Percentiles rank a stretch among this genome's conserved stretches.
These are phyloP conservation scores for Penicillium herquei DNA, from an alignment of 495 filamentous ascomycete genomes.

Conservation along the genomic window DNA sequence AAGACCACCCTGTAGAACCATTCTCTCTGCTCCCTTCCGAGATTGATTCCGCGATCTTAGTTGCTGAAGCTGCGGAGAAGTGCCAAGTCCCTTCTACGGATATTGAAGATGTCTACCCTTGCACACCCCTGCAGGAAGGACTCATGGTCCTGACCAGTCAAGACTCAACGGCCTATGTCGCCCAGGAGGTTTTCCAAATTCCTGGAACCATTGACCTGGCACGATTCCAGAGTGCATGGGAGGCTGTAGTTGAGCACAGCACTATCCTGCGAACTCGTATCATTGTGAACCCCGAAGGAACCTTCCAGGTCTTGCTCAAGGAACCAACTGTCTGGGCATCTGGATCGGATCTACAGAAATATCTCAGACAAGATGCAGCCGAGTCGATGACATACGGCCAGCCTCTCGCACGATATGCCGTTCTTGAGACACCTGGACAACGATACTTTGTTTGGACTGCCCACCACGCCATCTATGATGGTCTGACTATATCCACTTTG, in stretches of 20 bases:
- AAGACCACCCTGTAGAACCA: background rate
- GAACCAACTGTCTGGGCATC: no score
- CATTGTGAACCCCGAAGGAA: no score
- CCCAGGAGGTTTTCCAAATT: conserved; percentile 36
- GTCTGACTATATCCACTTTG: no score
- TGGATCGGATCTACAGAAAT: no score
- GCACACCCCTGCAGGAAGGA: conserved; percentile 27
- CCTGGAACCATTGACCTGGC: background rate
- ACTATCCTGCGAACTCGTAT: conserved; percentile 42
- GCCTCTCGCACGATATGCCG: no score
- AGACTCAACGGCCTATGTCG: conserved; percentile 49
- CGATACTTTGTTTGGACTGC: no score
- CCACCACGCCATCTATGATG: no score
- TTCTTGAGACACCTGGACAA: no score
- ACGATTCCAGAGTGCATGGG: conserved; percentile 8
- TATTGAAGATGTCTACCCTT: conserved; percentile 57
- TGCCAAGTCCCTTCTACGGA: background rate
- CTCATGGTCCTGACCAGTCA: conserved; percentile 52
- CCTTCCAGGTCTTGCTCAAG: no score
- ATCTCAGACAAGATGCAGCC: no score
- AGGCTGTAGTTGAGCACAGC: conserved; percentile 33
- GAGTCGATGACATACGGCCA: no score
- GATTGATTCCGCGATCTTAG: background rate
- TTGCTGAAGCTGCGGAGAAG: background rate
- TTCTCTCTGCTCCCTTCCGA: background rate